Percentiles rank a stretch among this genome's conserved stretches.
Conservation (phyloP, 2,329 filamentous ascomycete species). For the Trichophyton rubrum region DNA sequence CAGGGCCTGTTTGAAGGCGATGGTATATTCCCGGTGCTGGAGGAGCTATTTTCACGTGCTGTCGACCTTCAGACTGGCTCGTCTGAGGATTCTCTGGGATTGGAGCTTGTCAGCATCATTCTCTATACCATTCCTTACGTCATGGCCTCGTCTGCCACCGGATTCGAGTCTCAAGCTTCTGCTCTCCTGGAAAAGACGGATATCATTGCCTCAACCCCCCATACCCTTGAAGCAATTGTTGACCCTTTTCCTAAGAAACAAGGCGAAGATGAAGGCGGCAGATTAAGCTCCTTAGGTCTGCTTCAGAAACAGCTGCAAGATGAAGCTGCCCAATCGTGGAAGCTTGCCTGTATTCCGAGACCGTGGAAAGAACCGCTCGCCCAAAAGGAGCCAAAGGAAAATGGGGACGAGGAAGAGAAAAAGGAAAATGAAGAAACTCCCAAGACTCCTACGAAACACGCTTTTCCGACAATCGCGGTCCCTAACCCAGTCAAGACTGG, state of each 20-base stretch:
- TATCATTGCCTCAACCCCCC: constrained; percentile 79
- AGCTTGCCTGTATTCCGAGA: constrained; percentile 51
- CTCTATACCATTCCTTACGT: constrained; percentile 87
- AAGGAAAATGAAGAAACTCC: constrained; percentile 32
- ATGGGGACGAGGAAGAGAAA: constrained; percentile 33
- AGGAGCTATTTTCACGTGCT: constrained; percentile 84
- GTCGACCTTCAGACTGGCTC: constrained; percentile 86
- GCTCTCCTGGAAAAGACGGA: constrained; percentile 86
- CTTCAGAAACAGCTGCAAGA: constrained; percentile 74
- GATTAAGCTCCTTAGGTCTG: constrained; percentile 63
- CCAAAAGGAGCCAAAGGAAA: constrained; percentile 32
- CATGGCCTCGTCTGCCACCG: constrained; percentile 58
- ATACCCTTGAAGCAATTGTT: constrained; percentile 71
- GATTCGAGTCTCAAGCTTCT: constrained; percentile 59
- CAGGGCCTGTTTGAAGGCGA: constrained; percentile 70
- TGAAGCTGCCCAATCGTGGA: constrained; percentile 65
- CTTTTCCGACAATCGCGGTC: constrained; percentile 62
- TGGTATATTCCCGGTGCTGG: constrained; percentile 70
- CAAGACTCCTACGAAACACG: constrained; percentile 54
- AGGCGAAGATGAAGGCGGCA: constrained; percentile 44
- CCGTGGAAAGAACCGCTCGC: constrained; percentile 34
- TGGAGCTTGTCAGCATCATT: constrained; percentile 94
- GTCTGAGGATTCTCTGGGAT: constrained; percentile 64
- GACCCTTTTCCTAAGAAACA: constrained; percentile 58
- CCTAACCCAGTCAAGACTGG: constrained; percentile 66